phyloP scores from a whole-genome alignment of 176 grass and related monocot species.

The Eragrostis curvula region DNA sequence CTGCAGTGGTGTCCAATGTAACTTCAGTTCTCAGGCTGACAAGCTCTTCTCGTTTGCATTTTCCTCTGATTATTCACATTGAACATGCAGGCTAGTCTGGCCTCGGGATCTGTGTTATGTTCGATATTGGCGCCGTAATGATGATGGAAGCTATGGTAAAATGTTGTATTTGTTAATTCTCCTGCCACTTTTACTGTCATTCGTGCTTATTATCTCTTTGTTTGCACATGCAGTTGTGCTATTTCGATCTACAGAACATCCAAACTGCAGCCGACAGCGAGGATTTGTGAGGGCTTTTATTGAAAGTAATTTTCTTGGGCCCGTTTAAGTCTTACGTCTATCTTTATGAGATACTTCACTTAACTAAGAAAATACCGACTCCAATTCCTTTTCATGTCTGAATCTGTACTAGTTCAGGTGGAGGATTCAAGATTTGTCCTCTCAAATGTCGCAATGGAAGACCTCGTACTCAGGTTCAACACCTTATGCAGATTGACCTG shows the following conservation, averaged over 20 bases:
- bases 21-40: conserved; percentile 27
- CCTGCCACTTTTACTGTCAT: conserved; percentile 11
- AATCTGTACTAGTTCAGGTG: conserved; percentile 68
- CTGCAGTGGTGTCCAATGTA: conserved; percentile 91
- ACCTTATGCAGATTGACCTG: conserved; percentile 95
- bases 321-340: conserved; percentile 37
- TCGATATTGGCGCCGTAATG: conserved; percentile 94
- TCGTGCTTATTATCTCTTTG: conserved; percentile 26
- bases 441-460: conserved; percentile 75
- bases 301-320: conserved; percentile 69
- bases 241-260: conserved; percentile 86
- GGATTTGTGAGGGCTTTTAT: conserved; percentile 91
- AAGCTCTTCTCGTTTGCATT: neutral
- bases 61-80: neutral
- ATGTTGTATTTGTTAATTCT: conserved; percentile 25
- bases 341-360: conserved; percentile 1
- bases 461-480: conserved; percentile 87
- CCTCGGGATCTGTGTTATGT: conserved; percentile 97
- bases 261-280: conserved; percentile 70
- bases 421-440: conserved; percentile 94
- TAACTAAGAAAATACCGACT: conserved; percentile 23
- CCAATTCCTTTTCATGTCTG: conserved; percentile 4
- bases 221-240: conserved; percentile 73
- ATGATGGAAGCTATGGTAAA: conserved; percentile 97
- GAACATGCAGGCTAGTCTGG: conserved; percentile 77